Base-by-base conservation (phyloP, 768 basidiomycete genomes). In the Xerocomellus dryophilus region DNA sequence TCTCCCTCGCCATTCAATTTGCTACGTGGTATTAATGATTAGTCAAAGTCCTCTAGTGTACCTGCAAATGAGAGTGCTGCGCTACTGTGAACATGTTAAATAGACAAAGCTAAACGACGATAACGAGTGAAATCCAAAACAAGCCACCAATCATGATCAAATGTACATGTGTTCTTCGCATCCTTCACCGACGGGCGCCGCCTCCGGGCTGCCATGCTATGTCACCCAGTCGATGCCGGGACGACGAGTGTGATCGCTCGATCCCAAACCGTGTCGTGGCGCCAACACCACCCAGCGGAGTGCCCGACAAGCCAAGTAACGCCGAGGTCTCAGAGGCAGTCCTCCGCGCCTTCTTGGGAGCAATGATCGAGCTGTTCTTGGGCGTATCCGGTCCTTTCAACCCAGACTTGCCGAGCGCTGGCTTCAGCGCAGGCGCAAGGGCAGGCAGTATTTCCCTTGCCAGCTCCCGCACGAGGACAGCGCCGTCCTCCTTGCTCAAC, bases 401-500 rank as follows among this genome's bases (percentile, higher is more conserved):
- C 35, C 57, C 58, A n/a, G 55, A 55, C 46, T 70, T 75, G 20
- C 68, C 60, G 4, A 62, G 61, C 0, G 71, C 73, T 11, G 87
- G 87, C 65, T 77, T 83, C 61, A 91, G 70, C 7, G 80, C 90
- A 3, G 90, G 89, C 35, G 81, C 81, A 40, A 93, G 77, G 0
- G 84, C 79, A 0, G 91, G 91, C 21, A 91, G 75, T 54, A 93
- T 91, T 70, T 93, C 91, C 61, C 87, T 79, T 18, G 93, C 93
- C 42, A 97, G 72, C 68, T 98, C 91, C 53, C 90, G 79, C 17
- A 97, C 93, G 27, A 99, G 79, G 17, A 98, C 88, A 0, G 96
- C 94, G 12, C 84, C 89, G 67, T 99, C 97, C 46, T 86, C 84
- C 58, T 83, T 80, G 65, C 90, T 91, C 45, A 98, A 74, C 56